Conservation (phyloP, 2,329 filamentous ascomycete genomes). For the Aspergillus fumigatiaffinis region DNA sequence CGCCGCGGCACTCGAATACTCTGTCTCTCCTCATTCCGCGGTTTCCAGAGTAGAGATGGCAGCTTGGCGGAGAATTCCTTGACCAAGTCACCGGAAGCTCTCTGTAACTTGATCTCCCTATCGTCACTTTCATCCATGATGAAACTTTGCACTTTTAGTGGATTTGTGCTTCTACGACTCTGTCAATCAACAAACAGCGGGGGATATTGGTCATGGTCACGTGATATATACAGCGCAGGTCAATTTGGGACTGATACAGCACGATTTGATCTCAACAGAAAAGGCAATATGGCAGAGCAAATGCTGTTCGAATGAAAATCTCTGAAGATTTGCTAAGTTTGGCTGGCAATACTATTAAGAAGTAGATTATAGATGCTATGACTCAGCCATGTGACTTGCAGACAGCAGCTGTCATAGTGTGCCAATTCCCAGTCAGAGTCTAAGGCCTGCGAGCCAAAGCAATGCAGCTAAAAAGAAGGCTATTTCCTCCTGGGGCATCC, state of each 20-base stretch:
- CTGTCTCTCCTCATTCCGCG: conserved; percentile 18
- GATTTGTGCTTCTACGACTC: conserved; percentile 5
- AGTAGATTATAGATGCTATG: too few species aligned
- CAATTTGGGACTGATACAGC: not conserved
- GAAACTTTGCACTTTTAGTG: not conserved
- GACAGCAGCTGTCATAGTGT: too few species aligned
- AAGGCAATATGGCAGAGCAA: not conserved
- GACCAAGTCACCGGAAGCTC: conserved; percentile 43
- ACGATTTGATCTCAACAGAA: not conserved
- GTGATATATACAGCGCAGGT: not conserved
- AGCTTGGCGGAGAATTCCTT: conserved; percentile 40
- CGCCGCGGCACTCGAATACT: conserved; percentile 30
- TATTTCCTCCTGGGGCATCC: conserved; percentile 1
- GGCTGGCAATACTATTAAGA: not conserved
- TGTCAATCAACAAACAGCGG: conserved; percentile 15
- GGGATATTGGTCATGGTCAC: not conserved
- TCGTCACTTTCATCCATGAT: conserved; percentile 45
- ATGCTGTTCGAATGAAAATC: too few species aligned
- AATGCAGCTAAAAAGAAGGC: conserved; percentile 1
- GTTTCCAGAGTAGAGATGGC: conserved; percentile 41
- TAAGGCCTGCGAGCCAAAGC: conserved; percentile 1
- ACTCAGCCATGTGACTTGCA: too few species aligned
- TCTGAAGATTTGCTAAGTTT: not conserved
- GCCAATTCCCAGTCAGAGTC: not conserved
- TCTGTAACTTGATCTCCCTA: conserved; percentile 45